phyloP scores from a whole-genome alignment of 192 early-diverging fungal genomes.

The Coemansia guatemalensis region DNA sequence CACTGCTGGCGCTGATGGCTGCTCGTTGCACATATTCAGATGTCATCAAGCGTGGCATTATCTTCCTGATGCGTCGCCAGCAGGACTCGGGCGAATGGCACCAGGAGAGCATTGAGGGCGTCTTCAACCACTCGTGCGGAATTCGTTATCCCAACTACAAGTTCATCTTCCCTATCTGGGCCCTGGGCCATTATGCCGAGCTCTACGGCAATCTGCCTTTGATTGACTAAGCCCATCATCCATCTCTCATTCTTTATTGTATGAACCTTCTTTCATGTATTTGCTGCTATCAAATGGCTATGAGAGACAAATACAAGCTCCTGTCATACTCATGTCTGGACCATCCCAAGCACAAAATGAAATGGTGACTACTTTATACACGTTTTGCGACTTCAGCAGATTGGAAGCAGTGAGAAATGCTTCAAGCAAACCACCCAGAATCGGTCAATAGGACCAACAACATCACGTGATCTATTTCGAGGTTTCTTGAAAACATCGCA shows the following conservation, averaged over 20 bases:
- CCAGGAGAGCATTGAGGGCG: conserved; percentile 97
- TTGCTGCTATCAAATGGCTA: background rate
- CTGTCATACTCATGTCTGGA: background rate
- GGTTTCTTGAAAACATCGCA: no score
- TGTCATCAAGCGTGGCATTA: conserved; percentile 60
- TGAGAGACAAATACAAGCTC: background rate
- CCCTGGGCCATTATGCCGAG: conserved; percentile 79
- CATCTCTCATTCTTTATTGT: background rate
- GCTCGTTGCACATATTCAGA: conserved; percentile 79
- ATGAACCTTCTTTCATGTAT: background rate
- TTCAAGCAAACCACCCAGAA: no score
- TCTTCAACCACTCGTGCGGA: conserved; percentile 91
- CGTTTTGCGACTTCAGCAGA: no score
- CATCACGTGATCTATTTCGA: no score
- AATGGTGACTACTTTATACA: no score
- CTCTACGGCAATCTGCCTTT: conserved; percentile 62
- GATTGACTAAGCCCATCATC: conserved; percentile 14
- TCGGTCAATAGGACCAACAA: no score
- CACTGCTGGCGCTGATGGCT: conserved; percentile 83
- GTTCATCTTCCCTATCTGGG: conserved; percentile 91
- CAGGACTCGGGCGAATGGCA: conserved; percentile 91
- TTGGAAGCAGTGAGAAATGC: no score
- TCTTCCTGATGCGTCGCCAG: conserved; percentile 84
- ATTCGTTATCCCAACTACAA: conserved; percentile 95
- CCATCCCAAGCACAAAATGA: background rate